These are phyloP conservation scores for Acer campestre DNA, from an alignment of 345 rosid genomes.

Conservation along the genomic window DNA sequence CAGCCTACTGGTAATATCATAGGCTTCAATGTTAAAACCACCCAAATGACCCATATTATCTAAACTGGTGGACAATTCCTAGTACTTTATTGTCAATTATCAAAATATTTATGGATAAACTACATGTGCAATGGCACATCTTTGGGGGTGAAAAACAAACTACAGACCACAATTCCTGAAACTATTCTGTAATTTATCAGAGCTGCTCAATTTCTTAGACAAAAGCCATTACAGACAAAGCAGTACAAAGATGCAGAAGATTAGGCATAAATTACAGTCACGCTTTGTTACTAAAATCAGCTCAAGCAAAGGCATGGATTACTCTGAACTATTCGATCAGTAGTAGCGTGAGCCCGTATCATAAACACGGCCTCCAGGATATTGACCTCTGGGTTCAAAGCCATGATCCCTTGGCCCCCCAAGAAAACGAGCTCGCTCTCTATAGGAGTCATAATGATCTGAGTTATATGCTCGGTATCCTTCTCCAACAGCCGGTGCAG, in stretches of 20 bases:
- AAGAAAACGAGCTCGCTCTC: constrained; percentile 56
- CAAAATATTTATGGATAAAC: background rate
- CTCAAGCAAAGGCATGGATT: background rate
- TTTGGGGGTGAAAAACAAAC: background rate
- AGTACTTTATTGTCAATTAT: background rate
- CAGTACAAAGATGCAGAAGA: background rate
- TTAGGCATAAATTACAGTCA: background rate
- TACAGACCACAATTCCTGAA: background rate
- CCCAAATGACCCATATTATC: background rate
- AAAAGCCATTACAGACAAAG: background rate
- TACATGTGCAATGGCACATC: background rate
- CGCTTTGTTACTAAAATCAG: background rate
- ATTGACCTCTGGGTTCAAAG: constrained; percentile 64
- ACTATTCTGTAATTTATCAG: constrained; percentile 3
- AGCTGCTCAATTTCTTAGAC: background rate
- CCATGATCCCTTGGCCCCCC: constrained; percentile 62
- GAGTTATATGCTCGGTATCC: constrained; percentile 49
- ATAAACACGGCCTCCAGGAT: constrained; percentile 61
- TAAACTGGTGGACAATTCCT: background rate
- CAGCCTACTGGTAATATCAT: too few species aligned
- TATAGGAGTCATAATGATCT: constrained; percentile 54
- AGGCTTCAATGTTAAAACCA: background rate
- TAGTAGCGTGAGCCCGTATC: constrained; percentile 59
- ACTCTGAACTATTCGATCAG: constrained; percentile 17
- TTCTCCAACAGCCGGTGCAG: constrained; percentile 48